Conservation (phyloP, 345 rosid species). For the Heritiera littoralis region DNA sequence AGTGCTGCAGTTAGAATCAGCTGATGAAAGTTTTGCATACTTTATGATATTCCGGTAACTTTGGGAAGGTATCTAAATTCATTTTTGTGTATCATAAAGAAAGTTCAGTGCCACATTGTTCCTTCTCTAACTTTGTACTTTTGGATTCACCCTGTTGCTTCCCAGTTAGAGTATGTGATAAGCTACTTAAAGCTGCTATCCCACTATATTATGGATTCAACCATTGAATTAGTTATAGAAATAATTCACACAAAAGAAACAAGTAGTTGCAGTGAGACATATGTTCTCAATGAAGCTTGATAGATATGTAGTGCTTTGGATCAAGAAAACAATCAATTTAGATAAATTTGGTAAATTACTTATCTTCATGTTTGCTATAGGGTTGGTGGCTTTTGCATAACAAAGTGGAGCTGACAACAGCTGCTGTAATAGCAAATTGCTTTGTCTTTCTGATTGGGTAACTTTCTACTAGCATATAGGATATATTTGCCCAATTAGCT, state of each 20-base stretch:
- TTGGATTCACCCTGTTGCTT: neutral
- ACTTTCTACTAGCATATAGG: conserved; percentile 27
- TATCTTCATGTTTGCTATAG: conserved; percentile 38
- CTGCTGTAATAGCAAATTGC: conserved; percentile 58
- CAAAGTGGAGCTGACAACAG: conserved; percentile 63
- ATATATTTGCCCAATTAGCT: conserved; percentile 1
- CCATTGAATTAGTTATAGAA: neutral
- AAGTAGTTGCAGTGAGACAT: neutral
- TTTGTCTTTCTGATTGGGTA: conserved; percentile 76
- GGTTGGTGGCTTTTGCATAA: conserved; percentile 96
- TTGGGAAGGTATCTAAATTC: neutral
- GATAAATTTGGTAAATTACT: conserved; percentile 11
- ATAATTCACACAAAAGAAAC: neutral
- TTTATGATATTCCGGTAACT: neutral
- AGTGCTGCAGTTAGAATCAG: neutral
- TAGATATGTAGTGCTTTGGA: neutral
- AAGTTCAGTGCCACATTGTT: neutral
- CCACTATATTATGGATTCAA: neutral
- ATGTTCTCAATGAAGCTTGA: neutral
- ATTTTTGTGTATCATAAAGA: neutral
- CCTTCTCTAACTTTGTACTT: neutral
- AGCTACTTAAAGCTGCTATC: neutral
- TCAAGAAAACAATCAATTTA: neutral
- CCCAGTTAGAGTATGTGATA: neutral
- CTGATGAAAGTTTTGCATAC: neutral